Conservation (phyloP, 2,329 filamentous ascomycete species). For the Claviceps sp. region DNA sequence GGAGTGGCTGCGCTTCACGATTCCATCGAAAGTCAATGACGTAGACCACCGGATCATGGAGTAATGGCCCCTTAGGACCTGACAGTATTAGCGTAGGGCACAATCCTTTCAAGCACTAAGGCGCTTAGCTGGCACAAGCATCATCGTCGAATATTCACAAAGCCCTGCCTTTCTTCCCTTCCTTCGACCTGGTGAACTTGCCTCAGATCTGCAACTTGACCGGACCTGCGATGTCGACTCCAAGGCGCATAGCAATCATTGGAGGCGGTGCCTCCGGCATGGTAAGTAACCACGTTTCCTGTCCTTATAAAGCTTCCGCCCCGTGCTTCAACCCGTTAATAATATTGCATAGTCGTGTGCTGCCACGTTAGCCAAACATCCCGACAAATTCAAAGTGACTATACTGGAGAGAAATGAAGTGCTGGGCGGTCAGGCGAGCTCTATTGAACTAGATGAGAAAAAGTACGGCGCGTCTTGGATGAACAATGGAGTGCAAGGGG, state of each 20-base stretch:
- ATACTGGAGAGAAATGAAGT: slow-evolving; percentile 45
- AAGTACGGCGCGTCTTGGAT: slow-evolving; percentile 46
- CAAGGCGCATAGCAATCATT: slow-evolving; percentile 42
- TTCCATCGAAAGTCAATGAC: slow-evolving; percentile 7
- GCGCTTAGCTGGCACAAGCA: background rate
- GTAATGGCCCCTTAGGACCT: background rate
- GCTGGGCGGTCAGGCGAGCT: slow-evolving; percentile 48
- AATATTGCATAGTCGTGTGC: slow-evolving; percentile 40
- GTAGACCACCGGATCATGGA: slow-evolving; percentile 4
- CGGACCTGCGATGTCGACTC: slow-evolving; percentile 2
- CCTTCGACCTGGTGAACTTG: background rate
- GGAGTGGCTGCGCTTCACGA: background rate
- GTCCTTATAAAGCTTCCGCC: too few species aligned
- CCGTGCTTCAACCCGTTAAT: too few species aligned
- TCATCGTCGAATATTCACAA: too few species aligned
- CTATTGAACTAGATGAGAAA: slow-evolving; percentile 41
- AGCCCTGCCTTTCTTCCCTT: background rate
- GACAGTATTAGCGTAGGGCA: background rate
- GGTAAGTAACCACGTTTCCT: slow-evolving; percentile 20
- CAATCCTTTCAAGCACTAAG: background rate
- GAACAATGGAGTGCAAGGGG: slow-evolving; percentile 52
- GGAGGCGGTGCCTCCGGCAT: slow-evolving; percentile 51
- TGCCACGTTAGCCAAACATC: slow-evolving; percentile 51
- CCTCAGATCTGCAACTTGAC: background rate
- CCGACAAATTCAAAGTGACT: slow-evolving; percentile 51